Evolutionary conservation across 2,329 filamentous ascomycete species (phyloP).

Genomic region (Fusarium caatingaense): DNA sequence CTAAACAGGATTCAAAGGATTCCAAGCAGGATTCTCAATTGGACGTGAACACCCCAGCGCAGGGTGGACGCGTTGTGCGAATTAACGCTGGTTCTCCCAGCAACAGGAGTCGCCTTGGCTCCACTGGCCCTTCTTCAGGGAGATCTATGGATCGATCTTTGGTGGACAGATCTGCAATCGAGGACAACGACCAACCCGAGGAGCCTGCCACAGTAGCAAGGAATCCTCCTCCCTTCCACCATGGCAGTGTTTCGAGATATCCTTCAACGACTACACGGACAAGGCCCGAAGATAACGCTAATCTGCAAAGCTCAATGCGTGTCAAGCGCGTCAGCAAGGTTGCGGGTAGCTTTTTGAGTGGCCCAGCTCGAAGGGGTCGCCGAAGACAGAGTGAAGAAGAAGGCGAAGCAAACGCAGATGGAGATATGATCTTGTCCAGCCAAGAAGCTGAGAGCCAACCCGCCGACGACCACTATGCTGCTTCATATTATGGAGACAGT

Average conservation of each 20-base stretch:
- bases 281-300: constrained; percentile 71
- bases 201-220: constrained; percentile 63
- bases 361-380: constrained; percentile 80
- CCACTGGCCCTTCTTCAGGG: constrained; percentile 53
- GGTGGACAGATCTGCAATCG: constrained; percentile 50
- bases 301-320: constrained; percentile 78
- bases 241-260: constrained; percentile 66
- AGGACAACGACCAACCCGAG: constrained; percentile 61
- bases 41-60: constrained; percentile 66
- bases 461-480: constrained; percentile 52
- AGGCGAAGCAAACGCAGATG: constrained; percentile 58
- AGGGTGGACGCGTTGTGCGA: constrained; percentile 64
- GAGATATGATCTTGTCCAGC: constrained; percentile 53
- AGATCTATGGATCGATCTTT: constrained; percentile 52
- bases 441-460: constrained; percentile 58
- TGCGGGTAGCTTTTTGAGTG: constrained; percentile 81
- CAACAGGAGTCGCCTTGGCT: constrained; percentile 53
- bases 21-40: constrained; percentile 46
- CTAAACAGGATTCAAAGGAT: constrained; percentile 39
- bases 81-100: constrained; percentile 65
- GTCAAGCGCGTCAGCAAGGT: constrained; percentile 81
- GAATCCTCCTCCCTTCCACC: constrained; percentile 58
- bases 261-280: constrained; percentile 62
- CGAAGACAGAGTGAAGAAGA: constrained; percentile 65
- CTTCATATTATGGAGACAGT: constrained; percentile 58